Evolutionary conservation across 2,329 filamentous ascomycete genomes (phyloP), one percentile per base, ranked within the genome.

Genomic region (Phoma sp.): DNA sequence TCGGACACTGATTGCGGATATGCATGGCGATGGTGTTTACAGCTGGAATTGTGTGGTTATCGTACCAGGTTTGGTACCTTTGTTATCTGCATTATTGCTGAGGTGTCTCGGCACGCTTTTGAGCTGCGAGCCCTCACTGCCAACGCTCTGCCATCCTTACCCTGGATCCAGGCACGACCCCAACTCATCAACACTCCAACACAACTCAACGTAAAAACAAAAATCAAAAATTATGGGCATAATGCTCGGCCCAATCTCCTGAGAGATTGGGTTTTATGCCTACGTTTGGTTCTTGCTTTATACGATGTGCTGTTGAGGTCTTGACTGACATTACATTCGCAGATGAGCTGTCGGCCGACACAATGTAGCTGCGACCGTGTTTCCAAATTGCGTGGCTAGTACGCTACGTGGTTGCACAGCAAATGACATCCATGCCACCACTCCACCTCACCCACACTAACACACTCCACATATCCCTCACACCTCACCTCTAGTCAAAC

Each of bases 141-240:
- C 39, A 47, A 45, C 19, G 47, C 43, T 43, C 41, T 47, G 47
- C 47, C 45, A 47, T 56, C 53, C 46, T 24, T 33, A 43, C 47
- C 47, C 47, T 63, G 62, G 66, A 67, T 60, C 62, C 62, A 61
- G 65, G 67, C 64, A 65, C 55, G 62, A 63, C 61, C 60, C 54
- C 37, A 62, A 53, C 49, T 41, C 25, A 60, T 62, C 57, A 62
- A 64, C 57, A 63, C 57, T 56, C 57, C 63, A 57, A 52, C 61
- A 66, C 49, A 44, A 58, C 46, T 55, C 33, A 55, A 52, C 41
- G 58, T 27, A 46, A 67, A 68, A 67, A 47, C 43, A 54, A 31
- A 31, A 64, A 17, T 17, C 53, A 60, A 73, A 73, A 72, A 61
- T 66, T 68, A 65, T 68, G 68, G 71, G 68, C 68, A 71, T 71